These are phyloP conservation scores for Epichloe elymi DNA, from an alignment of 2,329 filamentous ascomycete species.

Conservation along the genomic window DNA sequence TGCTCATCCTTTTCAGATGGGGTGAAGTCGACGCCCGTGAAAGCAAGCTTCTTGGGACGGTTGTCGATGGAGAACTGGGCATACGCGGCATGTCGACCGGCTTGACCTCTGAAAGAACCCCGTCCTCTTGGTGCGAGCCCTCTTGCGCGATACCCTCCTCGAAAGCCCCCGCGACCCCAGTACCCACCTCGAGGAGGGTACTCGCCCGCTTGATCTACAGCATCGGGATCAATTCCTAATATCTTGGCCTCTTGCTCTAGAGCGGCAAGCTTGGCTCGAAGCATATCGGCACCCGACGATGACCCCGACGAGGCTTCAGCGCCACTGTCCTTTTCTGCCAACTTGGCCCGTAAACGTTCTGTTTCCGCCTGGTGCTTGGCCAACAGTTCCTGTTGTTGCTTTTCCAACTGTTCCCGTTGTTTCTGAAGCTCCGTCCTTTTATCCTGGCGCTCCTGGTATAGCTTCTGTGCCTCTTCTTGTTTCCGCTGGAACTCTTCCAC, in stretches of 20 bases:
- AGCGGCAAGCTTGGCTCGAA: constrained; percentile 60
- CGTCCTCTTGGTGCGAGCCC: constrained; percentile 23
- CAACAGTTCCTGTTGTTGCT: constrained; percentile 47
- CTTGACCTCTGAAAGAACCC: constrained; percentile 27
- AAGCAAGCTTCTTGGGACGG: constrained; percentile 52
- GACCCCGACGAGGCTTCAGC: constrained; percentile 15
- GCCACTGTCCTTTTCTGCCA: constrained; percentile 20
- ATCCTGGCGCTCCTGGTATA: constrained; percentile 50
- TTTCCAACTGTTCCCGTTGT: constrained; percentile 50
- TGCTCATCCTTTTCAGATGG: constrained; percentile 51
- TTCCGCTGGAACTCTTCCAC: constrained; percentile 54
- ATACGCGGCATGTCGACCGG: constrained; percentile 41
- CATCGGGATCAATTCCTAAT: constrained; percentile 52
- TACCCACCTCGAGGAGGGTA: constrained; percentile 24
- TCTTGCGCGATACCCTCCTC: constrained; percentile 21
- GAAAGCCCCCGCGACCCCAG: constrained; percentile 21
- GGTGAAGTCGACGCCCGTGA: constrained; percentile 52
- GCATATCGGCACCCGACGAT: constrained; percentile 44
- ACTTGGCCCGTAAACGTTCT: constrained; percentile 47
- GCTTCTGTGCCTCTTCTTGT: constrained; percentile 60
- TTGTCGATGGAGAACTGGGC: constrained; percentile 62
- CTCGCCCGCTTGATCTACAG: constrained; percentile 28
- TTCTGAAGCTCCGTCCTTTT: constrained; percentile 51
- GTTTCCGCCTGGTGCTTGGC: constrained; percentile 54
- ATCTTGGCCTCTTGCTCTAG: constrained; percentile 59